Conservation (phyloP, 2,329 filamentous ascomycete species). For the Aspergillus ochraceoroseus region DNA sequence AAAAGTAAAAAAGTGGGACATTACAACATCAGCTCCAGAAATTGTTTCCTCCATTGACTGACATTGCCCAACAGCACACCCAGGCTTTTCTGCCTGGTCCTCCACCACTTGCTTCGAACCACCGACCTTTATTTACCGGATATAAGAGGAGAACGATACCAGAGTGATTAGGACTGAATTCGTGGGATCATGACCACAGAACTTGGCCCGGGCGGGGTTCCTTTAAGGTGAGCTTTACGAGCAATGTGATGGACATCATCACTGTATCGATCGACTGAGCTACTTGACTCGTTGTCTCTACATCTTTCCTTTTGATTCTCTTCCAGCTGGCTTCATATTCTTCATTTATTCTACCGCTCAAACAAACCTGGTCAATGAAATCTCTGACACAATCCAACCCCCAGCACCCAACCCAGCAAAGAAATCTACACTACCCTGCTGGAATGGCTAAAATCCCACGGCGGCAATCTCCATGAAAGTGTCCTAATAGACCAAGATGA, state of each 20-base stretch:
- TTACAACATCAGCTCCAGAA: not conserved
- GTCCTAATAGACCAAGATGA: constrained; percentile 34
- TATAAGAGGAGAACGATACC: too few species aligned
- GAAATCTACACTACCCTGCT: constrained; percentile 29
- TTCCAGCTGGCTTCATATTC: too few species aligned
- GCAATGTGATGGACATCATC: too few species aligned
- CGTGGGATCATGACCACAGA: not conserved
- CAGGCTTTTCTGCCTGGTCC: too few species aligned
- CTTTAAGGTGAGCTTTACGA: constrained; percentile 1
- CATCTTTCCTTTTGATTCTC: too few species aligned
- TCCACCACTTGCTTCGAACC: not conserved
- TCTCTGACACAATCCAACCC: too few species aligned
- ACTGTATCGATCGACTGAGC: too few species aligned
- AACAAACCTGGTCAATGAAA: too few species aligned
- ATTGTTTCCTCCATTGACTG: not conserved
- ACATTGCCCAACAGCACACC: not conserved
- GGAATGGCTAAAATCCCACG: constrained; percentile 32
- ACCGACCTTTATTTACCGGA: too few species aligned
- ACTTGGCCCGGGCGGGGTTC: not conserved
- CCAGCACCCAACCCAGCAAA: constrained; percentile 12
- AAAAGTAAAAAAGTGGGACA: constrained; percentile 1
- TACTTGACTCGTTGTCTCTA: too few species aligned
- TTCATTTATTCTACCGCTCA: too few species aligned
- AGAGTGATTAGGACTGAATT: too few species aligned
- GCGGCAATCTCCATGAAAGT: constrained; percentile 32